phyloP scores from a whole-genome alignment of 2,329 filamentous ascomycete genomes.

The Aspergillus quadricinctus region DNA sequence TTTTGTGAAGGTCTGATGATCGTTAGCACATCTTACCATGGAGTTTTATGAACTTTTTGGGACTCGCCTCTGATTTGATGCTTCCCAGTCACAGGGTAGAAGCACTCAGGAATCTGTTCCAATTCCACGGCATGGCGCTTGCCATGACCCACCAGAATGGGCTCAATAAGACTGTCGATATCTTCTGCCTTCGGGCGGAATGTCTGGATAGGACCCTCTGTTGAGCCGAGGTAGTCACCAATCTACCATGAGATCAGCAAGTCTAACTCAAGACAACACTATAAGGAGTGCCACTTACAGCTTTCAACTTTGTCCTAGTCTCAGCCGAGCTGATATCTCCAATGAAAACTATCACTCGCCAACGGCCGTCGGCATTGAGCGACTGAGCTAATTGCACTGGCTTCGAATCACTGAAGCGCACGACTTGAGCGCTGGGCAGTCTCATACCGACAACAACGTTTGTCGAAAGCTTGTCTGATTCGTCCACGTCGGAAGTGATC shows the following conservation, averaged over 20 bases:
- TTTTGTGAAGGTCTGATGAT: constrained; percentile 53
- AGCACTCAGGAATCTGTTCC: constrained; percentile 52
- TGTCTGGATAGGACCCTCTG: constrained; percentile 37
- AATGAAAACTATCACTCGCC: constrained; percentile 49
- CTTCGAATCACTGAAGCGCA: constrained; percentile 57
- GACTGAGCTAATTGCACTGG: constrained; percentile 49
- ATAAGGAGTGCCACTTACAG: constrained; percentile 27
- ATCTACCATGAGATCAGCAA: constrained; percentile 24
- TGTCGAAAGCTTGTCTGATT: constrained; percentile 33
- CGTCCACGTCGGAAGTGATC: constrained; percentile 39
- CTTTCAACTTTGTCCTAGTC: constrained; percentile 28
- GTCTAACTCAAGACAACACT: not conserved
- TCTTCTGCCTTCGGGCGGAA: constrained; percentile 44
- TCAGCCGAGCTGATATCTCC: constrained; percentile 38
- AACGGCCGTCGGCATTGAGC: constrained; percentile 50
- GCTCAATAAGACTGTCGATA: constrained; percentile 55
- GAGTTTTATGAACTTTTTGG: not conserved
- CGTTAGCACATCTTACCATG: not conserved
- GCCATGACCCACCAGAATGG: constrained; percentile 51
- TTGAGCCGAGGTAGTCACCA: constrained; percentile 38
- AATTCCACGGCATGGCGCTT: constrained; percentile 48
- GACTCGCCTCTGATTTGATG: constrained; percentile 51
- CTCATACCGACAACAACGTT: constrained; percentile 45
- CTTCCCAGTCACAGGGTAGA: constrained; percentile 54
- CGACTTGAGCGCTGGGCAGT: constrained; percentile 53